Base-by-base conservation (phyloP, 192 early-diverging fungal genomes). In the Kappamyces sp. region DNA sequence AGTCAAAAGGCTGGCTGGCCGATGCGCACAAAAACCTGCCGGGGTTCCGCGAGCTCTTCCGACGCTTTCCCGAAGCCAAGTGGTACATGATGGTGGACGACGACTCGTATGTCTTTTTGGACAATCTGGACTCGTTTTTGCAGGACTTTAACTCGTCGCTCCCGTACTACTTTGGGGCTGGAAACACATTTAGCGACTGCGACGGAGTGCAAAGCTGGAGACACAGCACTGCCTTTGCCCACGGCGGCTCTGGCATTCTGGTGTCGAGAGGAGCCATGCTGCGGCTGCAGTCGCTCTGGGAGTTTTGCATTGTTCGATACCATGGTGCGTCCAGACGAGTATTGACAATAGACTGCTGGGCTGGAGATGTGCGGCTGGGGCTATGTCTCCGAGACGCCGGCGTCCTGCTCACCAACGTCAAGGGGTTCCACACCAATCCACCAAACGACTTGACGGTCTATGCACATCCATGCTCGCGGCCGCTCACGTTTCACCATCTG, bases 11-110 rank as follows among this genome's bases (percentile, higher is more conserved):
- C 32, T 75, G 71, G 72, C 55, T 51, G 7, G 13, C 61, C n/a
- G 73, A 74, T 51, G 73, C 71, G 9, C 71, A 74, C 63, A 74
- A 74, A 48, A 74, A 72, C 43, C 53, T 74, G 5, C 73, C 73
- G 13, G 72, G 62, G 10, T 62, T 71, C 40, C 44, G 57, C 23
- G 33, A 61, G 5, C 40, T 74, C 13, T 39, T 59, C 32, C 23
- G 55, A 4, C 9, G 23, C 23, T 75, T 49, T 55, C 72, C 73
- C 1, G 31, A 71, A 32, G 73, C 67, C 0, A 54, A 69, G 5
- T 75, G 72, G 71, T 75, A 74, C 38, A 6, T 75, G 13, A 76
- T 75, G 73, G 49, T 75, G 33, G 72, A 74, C 52, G 71, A 73
- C 49, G 70, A 71, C 49, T 55, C 64, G 1, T 68, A 67, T 44